Percentiles rank a stretch among this genome's conserved stretches.
phyloP scores from a whole-genome alignment of 1,284 basidiomycete species.

The Wolfiporia cocos region DNA sequence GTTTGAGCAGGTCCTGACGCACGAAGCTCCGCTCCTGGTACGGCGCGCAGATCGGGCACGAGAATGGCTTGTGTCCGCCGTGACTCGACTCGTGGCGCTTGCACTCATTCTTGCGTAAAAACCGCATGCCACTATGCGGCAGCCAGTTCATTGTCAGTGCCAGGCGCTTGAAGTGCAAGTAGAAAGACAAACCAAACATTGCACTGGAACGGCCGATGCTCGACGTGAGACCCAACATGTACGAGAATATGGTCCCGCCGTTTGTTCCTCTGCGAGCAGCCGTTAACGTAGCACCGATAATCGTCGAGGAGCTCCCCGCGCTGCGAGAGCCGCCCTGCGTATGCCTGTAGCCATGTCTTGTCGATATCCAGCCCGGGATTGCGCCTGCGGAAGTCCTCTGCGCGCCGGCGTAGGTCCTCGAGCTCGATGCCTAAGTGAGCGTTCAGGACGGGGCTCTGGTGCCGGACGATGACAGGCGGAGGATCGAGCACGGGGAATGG shows the following conservation, averaged over 20 bases:
- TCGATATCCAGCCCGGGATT: constrained; percentile 52
- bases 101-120: constrained; percentile 69
- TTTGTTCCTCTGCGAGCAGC: constrained; percentile 59
- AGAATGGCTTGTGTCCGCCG: constrained; percentile 47
- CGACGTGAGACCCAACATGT: constrained; percentile 64
- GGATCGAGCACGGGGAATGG: neutral
- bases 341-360: constrained; percentile 55
- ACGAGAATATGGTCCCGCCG: constrained; percentile 66
- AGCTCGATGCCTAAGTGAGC: constrained; percentile 54
- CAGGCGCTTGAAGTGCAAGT: too few species aligned
- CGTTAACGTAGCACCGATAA: constrained; percentile 58
- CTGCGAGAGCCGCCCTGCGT: constrained; percentile 55
- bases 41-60: constrained; percentile 44
- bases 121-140: constrained; percentile 43
- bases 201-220: constrained; percentile 59
- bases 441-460: constrained; percentile 25
- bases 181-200: constrained; percentile 42
- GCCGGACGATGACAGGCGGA: constrained; percentile 1
- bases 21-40: constrained; percentile 43
- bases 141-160: constrained; percentile 1
- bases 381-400: constrained; percentile 42
- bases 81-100: constrained; percentile 66
- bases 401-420: constrained; percentile 45
- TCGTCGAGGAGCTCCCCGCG: constrained; percentile 50
- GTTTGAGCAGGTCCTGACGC: constrained; percentile 57